Evolutionary conservation across 1,284 basidiomycete genomes (phyloP).

Genomic region (Puccinia horiana): DNA sequence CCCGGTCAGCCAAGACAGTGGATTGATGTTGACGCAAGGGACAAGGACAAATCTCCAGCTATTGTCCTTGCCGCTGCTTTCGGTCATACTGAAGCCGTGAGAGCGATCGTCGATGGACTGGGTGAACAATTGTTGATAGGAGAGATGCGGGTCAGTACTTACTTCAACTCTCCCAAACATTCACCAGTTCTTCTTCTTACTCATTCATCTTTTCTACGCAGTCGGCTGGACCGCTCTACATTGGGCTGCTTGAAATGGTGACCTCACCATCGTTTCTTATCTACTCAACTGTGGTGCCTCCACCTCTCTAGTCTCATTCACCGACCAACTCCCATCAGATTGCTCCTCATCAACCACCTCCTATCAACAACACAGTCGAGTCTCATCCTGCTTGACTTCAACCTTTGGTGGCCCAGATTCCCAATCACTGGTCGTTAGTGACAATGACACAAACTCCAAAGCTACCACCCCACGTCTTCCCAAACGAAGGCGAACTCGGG

Average conservation of each 20-base stretch:
- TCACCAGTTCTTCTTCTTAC: too few relatives aligned
- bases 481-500: conserved; percentile 4
- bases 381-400: conserved; percentile 12
- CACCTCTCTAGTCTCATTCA: conserved; percentile 71
- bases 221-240: conserved; percentile 95
- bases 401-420: background rate
- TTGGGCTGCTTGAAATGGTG: conserved; percentile 82
- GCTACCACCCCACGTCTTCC: conserved; percentile 16
- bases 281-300: conserved; percentile 90
- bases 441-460: background rate
- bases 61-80: conserved; percentile 49
- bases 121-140: conserved; percentile 38
- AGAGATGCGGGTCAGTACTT: conserved; percentile 42
- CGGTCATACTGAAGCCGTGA: conserved; percentile 45
- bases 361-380: background rate
- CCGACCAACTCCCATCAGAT: conserved; percentile 69
- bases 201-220: too few relatives aligned
- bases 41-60: conserved; percentile 43
- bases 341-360: conserved; percentile 1
- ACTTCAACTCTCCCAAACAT: too few relatives aligned
- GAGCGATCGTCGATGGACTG: conserved; percentile 44
- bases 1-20: conserved; percentile 24
- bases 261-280: conserved; percentile 86
- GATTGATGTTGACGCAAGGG: conserved; percentile 32
- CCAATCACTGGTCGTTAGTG: background rate